Percentiles rank a stretch among this genome's conserved stretches.
phyloP scores from a whole-genome alignment of 2,329 filamentous ascomycete genomes.

The Phialophora macrospora region DNA sequence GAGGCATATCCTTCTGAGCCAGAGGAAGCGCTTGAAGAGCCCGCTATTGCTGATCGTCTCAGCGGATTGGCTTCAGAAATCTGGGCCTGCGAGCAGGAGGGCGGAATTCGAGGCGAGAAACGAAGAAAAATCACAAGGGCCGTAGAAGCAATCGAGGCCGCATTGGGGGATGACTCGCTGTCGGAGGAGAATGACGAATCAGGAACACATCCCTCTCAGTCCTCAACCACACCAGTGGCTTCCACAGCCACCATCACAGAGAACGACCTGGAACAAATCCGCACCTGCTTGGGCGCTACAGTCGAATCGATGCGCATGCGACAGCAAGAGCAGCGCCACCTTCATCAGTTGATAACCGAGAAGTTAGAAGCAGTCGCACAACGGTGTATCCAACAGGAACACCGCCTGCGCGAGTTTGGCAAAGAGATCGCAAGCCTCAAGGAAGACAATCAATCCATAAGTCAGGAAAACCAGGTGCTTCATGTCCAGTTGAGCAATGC shows the following conservation, averaged over 20 bases:
- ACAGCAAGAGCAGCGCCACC: conserved; percentile 38
- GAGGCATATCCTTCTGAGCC: conserved; percentile 9
- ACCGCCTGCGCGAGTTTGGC: conserved; percentile 29
- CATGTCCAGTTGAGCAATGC: conserved; percentile 23
- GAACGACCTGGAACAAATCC: conserved; percentile 27
- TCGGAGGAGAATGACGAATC: conserved; percentile 13
- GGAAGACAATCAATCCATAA: conserved; percentile 29
- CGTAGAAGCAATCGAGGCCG: conserved; percentile 27
- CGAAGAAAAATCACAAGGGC: conserved; percentile 27
- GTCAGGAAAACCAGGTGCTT: conserved; percentile 31
- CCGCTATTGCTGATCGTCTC: conserved; percentile 30
- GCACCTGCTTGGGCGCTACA: conserved; percentile 28
- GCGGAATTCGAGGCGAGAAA: conserved; percentile 22
- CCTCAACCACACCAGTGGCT: background rate
- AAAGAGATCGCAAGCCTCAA: conserved; percentile 31
- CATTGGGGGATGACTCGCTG: conserved; percentile 29
- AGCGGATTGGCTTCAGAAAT: conserved; percentile 33
- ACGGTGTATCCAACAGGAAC: conserved; percentile 36
- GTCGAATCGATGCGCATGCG: conserved; percentile 38
- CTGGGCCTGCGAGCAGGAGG: conserved; percentile 35
- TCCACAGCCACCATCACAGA: conserved; percentile 3
- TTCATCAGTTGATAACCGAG: conserved; percentile 35
- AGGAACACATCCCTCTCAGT: conserved; percentile 13
- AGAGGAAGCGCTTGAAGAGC: conserved; percentile 9
- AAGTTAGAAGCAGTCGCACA: conserved; percentile 39